These are phyloP conservation scores for Rossbeevera mucosa DNA, from an alignment of 768 basidiomycete genomes.

Conservation along the genomic window DNA sequence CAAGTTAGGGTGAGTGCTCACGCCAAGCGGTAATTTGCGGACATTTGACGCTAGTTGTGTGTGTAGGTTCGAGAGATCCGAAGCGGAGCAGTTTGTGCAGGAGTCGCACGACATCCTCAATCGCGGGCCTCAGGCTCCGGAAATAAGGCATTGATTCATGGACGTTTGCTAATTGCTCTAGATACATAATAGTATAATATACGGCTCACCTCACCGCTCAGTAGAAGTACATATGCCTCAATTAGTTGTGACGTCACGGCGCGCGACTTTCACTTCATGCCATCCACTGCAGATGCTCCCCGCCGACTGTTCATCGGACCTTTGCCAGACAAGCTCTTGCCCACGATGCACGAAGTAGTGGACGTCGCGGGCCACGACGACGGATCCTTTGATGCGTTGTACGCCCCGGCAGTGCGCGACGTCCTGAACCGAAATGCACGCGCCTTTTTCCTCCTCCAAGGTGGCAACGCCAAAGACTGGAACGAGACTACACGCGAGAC, in stretches of 20 bases:
- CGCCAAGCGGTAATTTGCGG: constrained; percentile 2
- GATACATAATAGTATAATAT: constrained; percentile 11
- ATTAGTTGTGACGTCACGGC: constrained; percentile 27
- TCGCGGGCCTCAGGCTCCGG: constrained; percentile 21
- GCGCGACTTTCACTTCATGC: neutral
- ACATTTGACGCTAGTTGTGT: constrained; percentile 28
- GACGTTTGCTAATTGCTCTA: constrained; percentile 5
- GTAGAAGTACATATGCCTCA: neutral
- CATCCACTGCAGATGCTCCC: neutral
- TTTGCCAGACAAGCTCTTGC: constrained; percentile 59
- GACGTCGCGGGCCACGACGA: constrained; percentile 25
- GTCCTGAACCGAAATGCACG: constrained; percentile 56
- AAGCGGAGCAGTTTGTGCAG: constrained; percentile 60
- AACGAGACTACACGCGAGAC: constrained; percentile 47
- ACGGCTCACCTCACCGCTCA: constrained; percentile 20
- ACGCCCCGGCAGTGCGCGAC: constrained; percentile 31
- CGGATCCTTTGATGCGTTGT: constrained; percentile 32
- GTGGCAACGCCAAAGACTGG: constrained; percentile 68
- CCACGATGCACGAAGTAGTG: constrained; percentile 33
- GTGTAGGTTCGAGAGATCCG: constrained; percentile 63
- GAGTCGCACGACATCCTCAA: constrained; percentile 56
- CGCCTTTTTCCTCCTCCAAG: constrained; percentile 57
- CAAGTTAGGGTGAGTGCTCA: constrained; percentile 57
- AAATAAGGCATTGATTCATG: constrained; percentile 25
- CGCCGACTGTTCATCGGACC: constrained; percentile 71